A percentile compares a stretch with the other conserved stretches of the same genome.
These are phyloP conservation scores for Lactarius evosmus DNA, from an alignment of 768 basidiomycete genomes.

Conservation along the genomic window DNA sequence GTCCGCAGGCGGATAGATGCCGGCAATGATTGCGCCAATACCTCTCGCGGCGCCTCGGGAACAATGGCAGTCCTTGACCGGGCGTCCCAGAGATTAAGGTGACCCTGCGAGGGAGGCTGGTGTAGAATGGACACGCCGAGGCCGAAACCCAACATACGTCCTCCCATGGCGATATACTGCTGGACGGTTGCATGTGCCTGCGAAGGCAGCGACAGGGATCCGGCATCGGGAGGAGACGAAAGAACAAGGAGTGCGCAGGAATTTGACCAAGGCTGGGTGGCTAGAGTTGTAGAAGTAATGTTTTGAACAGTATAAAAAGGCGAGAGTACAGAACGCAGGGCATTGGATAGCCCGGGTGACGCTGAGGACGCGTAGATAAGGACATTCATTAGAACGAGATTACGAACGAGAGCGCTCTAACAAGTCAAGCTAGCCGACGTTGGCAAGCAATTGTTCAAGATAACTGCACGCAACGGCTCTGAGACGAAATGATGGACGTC, in stretches of 20 bases:
- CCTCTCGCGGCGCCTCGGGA: slow-evolving; percentile 6
- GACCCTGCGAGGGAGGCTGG: slow-evolving; percentile 36
- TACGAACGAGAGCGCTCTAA: background rate
- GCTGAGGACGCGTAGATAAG: slow-evolving; percentile 59
- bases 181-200: slow-evolving; percentile 45
- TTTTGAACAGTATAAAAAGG: slow-evolving; percentile 79
- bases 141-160: slow-evolving; percentile 66
- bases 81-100: slow-evolving; percentile 37
- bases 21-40: background rate
- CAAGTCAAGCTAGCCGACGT: background rate
- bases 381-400: slow-evolving; percentile 58
- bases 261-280: slow-evolving; percentile 69
- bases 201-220: slow-evolving; percentile 39
- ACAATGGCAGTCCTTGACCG: slow-evolving; percentile 34
- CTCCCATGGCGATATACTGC: slow-evolving; percentile 63
- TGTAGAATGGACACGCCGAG: slow-evolving; percentile 49
- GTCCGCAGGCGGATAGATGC: slow-evolving; percentile 18
- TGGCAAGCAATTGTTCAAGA: too few species aligned
- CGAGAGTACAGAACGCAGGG: slow-evolving; percentile 54
- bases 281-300: slow-evolving; percentile 54
- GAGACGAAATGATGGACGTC: too few species aligned
- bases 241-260: slow-evolving; percentile 79
- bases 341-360: slow-evolving; percentile 21
- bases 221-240: slow-evolving; percentile 48
- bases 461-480: too few species aligned